phyloP scores from a whole-genome alignment of 2,329 filamentous ascomycete genomes.

The Ophiostoma angusticollis region DNA sequence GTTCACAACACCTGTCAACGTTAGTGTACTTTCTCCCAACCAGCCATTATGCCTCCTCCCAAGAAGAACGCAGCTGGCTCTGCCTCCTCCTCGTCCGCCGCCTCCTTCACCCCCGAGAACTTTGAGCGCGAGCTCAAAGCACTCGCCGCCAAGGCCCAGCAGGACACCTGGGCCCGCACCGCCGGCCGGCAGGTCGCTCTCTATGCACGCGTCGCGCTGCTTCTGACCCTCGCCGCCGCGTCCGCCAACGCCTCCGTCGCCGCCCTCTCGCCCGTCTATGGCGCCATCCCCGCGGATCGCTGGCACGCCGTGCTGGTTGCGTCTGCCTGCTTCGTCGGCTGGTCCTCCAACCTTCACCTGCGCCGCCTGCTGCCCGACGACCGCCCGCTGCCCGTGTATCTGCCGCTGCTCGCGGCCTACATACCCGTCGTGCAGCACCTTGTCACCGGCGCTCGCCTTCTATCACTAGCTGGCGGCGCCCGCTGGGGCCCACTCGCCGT shows the following conservation, averaged over 20 bases:
- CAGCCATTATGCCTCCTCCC: conserved; percentile 13
- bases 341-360: conserved; percentile 52
- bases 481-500: conserved; percentile 62
- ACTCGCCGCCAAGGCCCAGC: conserved; percentile 33
- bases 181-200: conserved; percentile 25
- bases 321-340: conserved; percentile 55
- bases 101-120: conserved; percentile 34
- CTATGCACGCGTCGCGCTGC: conserved; percentile 28
- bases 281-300: conserved; percentile 61
- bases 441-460: conserved; percentile 40
- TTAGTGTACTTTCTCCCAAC: too few species aligned
- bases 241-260: conserved; percentile 61
- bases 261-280: conserved; percentile 76
- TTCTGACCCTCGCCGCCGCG: conserved; percentile 46
- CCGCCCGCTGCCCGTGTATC: conserved; percentile 38
- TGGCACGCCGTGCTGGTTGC: conserved; percentile 59
- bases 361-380: conserved; percentile 31
- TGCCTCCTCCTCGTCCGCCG: conserved; percentile 16
- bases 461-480: conserved; percentile 38
- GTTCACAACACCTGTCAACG: background rate
- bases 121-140: conserved; percentile 42
- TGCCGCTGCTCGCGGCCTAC: conserved; percentile 63
- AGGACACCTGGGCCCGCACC: conserved; percentile 23
- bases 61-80: conserved; percentile 2
- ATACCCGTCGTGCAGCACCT: conserved; percentile 61